Evolutionary conservation across 2,329 filamentous ascomycete genomes (phyloP).

Genomic region (Dothistroma septosporum): DNA sequence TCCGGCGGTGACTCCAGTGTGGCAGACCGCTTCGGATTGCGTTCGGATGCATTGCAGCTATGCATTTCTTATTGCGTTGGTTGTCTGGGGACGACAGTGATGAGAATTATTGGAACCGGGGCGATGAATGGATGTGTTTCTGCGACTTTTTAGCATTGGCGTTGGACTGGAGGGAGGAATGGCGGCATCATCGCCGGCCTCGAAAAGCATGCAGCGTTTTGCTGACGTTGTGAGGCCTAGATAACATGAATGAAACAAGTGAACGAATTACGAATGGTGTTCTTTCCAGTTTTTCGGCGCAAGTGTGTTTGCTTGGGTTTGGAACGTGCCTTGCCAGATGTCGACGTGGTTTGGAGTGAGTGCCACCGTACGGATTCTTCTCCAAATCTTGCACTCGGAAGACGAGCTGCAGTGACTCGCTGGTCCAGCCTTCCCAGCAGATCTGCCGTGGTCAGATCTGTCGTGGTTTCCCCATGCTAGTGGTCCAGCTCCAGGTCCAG

Average conservation of each 20-base stretch:
- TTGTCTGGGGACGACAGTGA: conserved; percentile 3
- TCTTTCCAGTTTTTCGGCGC: background rate
- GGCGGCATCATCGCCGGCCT: background rate
- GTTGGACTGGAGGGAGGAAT: conserved; percentile 1
- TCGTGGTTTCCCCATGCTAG: background rate
- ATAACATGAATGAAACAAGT: background rate
- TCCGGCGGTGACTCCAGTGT: conserved; percentile 5
- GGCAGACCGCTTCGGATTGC: conserved; percentile 3
- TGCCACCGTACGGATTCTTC: background rate
- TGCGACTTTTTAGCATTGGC: conserved; percentile 9
- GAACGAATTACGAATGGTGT: background rate
- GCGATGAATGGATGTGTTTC: background rate
- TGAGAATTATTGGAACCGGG: conserved; percentile 2
- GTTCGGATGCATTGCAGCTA: background rate
- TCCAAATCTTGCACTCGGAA: background rate
- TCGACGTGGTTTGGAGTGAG: no score
- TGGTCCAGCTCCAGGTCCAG: background rate
- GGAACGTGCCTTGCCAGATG: no score
- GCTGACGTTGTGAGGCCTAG: conserved; percentile 3
- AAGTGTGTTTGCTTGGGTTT: no score
- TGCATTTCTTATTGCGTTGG: background rate
- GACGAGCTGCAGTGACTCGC: background rate
- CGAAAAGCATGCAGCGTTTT: conserved; percentile 9
- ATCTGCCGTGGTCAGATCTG: no score
- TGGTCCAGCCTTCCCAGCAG: background rate